Conservation (phyloP, 148 eudicot genomes). For the Silene latifolia region DNA sequence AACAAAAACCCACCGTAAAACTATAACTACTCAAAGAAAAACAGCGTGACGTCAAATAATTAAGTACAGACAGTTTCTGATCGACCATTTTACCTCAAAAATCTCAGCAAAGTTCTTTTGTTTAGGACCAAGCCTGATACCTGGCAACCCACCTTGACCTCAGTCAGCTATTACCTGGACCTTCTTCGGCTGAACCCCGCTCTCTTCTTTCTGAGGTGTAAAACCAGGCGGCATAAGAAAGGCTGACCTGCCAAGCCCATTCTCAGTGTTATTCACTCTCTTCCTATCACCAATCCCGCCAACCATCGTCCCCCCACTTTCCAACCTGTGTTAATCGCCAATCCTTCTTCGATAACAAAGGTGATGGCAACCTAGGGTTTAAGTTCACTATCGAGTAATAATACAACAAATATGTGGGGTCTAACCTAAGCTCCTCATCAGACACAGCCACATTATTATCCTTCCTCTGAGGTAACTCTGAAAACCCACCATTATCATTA, state of each 20-base stretch:
- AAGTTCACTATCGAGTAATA: constrained; percentile 83
- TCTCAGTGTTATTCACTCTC: constrained; percentile 56
- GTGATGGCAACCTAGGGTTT: constrained; percentile 93
- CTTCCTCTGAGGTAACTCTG: constrained; percentile 40
- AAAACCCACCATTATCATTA: constrained; percentile 27
- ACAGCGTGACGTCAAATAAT: background rate
- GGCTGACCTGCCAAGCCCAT: constrained; percentile 54
- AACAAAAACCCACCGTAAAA: background rate
- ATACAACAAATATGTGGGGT: constrained; percentile 78
- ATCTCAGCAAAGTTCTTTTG: constrained; percentile 84
- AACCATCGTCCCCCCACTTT: constrained; percentile 69
- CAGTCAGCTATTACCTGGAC: constrained; percentile 63
- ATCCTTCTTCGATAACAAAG: constrained; percentile 79
- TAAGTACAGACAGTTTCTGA: background rate
- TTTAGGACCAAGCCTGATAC: constrained; percentile 79
- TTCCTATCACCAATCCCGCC: constrained; percentile 92
- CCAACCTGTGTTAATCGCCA: constrained; percentile 76
- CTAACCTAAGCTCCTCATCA: constrained; percentile 94
- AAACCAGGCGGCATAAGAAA: constrained; percentile 85
- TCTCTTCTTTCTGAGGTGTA: constrained; percentile 67
- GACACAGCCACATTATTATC: constrained; percentile 37
- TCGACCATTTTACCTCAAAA: background rate
- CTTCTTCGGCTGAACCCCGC: constrained; percentile 59
- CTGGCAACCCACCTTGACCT: constrained; percentile 90
- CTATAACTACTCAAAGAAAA: background rate